These are phyloP conservation scores for Cutaneotrichosporon curvatum DNA, from an alignment of 1,284 basidiomycete genomes.

Conservation along the genomic window DNA sequence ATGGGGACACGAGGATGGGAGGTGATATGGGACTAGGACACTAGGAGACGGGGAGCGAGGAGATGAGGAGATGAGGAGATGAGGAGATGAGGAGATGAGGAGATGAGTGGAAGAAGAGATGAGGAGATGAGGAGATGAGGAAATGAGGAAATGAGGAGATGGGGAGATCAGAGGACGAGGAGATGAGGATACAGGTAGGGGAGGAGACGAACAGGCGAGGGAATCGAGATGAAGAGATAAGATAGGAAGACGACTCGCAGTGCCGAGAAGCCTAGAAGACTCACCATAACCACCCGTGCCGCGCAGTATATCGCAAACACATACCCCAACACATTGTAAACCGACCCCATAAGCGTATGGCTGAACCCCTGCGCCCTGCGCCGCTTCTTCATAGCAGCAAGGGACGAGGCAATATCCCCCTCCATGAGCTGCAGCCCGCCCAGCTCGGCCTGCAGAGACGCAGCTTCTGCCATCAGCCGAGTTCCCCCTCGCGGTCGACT, in stretches of 20 bases:
- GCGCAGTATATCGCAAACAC: slow-evolving; percentile 44
- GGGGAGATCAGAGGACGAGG: too few relatives aligned
- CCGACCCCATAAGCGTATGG: slow-evolving; percentile 31
- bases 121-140: too few relatives aligned
- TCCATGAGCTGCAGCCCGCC: slow-evolving; percentile 41
- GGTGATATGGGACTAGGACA: too few relatives aligned
- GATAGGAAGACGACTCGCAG: too few relatives aligned
- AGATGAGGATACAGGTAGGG: background rate
- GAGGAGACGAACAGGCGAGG: background rate
- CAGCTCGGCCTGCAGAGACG: slow-evolving; percentile 32
- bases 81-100: too few relatives aligned
- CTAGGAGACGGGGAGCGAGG: too few relatives aligned
- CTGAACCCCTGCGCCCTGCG: slow-evolving; percentile 41
- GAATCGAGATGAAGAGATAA: too few relatives aligned
- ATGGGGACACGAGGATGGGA: too few relatives aligned
- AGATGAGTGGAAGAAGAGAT: too few relatives aligned
- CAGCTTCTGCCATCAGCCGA: slow-evolving; percentile 18
- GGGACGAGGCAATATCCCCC: slow-evolving; percentile 29
- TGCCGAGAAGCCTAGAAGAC: slow-evolving; percentile 5
- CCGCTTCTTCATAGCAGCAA: slow-evolving; percentile 36
- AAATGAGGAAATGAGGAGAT: too few relatives aligned
- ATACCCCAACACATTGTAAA: slow-evolving; percentile 41
- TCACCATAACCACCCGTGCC: slow-evolving; percentile 40
- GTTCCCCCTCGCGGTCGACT: background rate
- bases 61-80: too few relatives aligned